Evolutionary conservation across 2,329 filamentous ascomycete genomes (phyloP).

Genomic region (Madurella fahalii): DNA sequence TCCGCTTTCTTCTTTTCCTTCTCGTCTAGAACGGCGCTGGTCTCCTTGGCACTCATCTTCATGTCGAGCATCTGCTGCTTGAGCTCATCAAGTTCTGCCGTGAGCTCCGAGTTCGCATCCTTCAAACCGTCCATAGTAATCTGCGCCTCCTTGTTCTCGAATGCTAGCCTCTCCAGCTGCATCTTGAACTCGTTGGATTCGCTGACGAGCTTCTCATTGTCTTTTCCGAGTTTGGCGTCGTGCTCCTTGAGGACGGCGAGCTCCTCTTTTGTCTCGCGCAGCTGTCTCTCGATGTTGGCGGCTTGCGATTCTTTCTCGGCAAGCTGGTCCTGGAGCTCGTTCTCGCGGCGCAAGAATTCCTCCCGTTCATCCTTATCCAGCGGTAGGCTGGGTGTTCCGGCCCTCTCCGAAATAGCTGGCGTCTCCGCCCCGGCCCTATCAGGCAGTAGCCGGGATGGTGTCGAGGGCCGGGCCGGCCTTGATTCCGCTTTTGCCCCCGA

Average conservation of each 20-base stretch:
- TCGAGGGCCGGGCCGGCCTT: slow-evolving; percentile 49
- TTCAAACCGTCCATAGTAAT: slow-evolving; percentile 98
- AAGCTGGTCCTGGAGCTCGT: slow-evolving; percentile 94
- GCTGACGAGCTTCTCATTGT: slow-evolving; percentile 80
- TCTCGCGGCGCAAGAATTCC: slow-evolving; percentile 90
- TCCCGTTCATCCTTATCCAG: slow-evolving; percentile 96
- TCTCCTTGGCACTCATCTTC: slow-evolving; percentile 95
- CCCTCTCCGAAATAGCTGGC: slow-evolving; percentile 68
- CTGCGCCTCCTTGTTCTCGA: slow-evolving; percentile 92
- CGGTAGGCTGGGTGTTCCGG: slow-evolving; percentile 80
- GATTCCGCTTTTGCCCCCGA: slow-evolving; percentile 41
- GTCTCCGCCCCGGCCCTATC: slow-evolving; percentile 59
- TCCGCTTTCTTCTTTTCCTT: slow-evolving; percentile 99
- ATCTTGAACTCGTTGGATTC: slow-evolving; percentile 93
- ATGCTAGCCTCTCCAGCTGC: slow-evolving; percentile 91
- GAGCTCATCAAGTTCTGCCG: slow-evolving; percentile 84
- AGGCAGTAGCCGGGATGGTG: slow-evolving; percentile 45
- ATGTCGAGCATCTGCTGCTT: slow-evolving; percentile 95
- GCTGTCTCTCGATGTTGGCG: slow-evolving; percentile 70
- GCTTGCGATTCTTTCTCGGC: slow-evolving; percentile 87
- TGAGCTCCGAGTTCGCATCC: slow-evolving; percentile 91
- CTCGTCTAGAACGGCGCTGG: slow-evolving; percentile 82
- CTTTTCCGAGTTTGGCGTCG: slow-evolving; percentile 74
- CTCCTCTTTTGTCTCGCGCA: slow-evolving; percentile 83
- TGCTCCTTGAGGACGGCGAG: slow-evolving; percentile 80